Evolutionary conservation across 371 early-diverging fungal genomes (phyloP), one percentile per base, ranked within the genome.

Genomic region (Nematocida minor): DNA sequence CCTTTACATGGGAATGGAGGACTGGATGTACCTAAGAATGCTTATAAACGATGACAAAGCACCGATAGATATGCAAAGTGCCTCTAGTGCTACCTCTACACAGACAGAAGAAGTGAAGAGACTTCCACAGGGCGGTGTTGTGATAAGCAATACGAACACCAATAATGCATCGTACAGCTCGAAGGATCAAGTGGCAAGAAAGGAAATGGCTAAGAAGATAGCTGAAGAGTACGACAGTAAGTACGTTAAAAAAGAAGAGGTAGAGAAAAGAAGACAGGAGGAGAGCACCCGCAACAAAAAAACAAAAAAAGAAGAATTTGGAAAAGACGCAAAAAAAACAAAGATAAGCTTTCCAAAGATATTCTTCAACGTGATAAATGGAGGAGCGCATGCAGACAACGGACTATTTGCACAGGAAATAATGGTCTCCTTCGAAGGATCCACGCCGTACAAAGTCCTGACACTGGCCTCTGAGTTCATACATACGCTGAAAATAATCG

Each of bases 321-420:
- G 11, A n/a, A 53, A 53, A 25, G 11, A 14, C 16, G 54, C 16
- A 25, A 38, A 60, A 48, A 55, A n/a, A 25, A 16, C 11, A 1
- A 44, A 25, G 20, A 14, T 11, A 22, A n/a, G 11, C 20, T 89
- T 96, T 63, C 97, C 97, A 55, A 92, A 94, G 31, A 96, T 97
- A 42, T 89, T 93, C 78, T 94, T 97, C 89, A 97, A 97, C 87
- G 93, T 97, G 79, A 91, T 97, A 87, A 97, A 97, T 88, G 97
- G 97, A 84, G 97, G 97, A 66, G 89, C 91, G 64, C 97, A 97
- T 85, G 94, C 96, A 79, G 96, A 96, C 82, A 96, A 96, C 91
- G 93, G 91, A 87, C 89, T 97, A 44, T 92, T 93, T 82, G 92
- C 96, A 91, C 98, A 97, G 86, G 98, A 97, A 88, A 95, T 96